phyloP scores from a whole-genome alignment of 148 eudicot species.

The Rheum nobile region DNA sequence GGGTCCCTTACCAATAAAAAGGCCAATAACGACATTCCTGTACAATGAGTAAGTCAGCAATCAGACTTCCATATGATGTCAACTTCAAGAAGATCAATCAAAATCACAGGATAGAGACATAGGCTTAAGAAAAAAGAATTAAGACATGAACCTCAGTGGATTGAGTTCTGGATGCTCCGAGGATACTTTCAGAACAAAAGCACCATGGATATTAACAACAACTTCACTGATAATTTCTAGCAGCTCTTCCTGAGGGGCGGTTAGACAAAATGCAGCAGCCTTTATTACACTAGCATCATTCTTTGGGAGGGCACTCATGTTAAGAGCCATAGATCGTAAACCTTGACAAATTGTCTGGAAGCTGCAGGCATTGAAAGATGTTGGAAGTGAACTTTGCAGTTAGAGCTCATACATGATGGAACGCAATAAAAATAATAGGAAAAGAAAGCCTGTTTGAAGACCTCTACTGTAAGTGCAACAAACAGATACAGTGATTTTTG shows the following conservation, averaged over 20 bases:
- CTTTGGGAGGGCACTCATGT: conserved; percentile 31
- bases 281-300: conserved; percentile 29
- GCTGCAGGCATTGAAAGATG: conserved; percentile 24
- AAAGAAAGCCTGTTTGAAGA: not conserved
- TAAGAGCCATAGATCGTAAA: conserved; percentile 55
- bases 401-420: not conserved
- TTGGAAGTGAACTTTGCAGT: not conserved
- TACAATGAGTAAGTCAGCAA: not conserved
- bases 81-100: not conserved
- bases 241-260: conserved; percentile 63
- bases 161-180: conserved; percentile 53
- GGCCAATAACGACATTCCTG: conserved; percentile 67
- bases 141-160: conserved; percentile 46
- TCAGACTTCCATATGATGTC: not conserved
- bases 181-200: conserved; percentile 55
- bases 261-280: conserved; percentile 46
- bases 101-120: no score
- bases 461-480: not conserved
- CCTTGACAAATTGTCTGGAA: conserved; percentile 54
- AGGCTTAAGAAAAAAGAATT: not conserved
- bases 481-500: not conserved
- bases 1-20: conserved; percentile 52
- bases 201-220: conserved; percentile 56
- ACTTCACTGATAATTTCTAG: conserved; percentile 41
- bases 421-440: not conserved